A percentile compares a stretch with the other conserved stretches of the same genome.
Conservation (phyloP, 2,329 filamentous ascomycete genomes). For the Cytospora piceicola region DNA sequence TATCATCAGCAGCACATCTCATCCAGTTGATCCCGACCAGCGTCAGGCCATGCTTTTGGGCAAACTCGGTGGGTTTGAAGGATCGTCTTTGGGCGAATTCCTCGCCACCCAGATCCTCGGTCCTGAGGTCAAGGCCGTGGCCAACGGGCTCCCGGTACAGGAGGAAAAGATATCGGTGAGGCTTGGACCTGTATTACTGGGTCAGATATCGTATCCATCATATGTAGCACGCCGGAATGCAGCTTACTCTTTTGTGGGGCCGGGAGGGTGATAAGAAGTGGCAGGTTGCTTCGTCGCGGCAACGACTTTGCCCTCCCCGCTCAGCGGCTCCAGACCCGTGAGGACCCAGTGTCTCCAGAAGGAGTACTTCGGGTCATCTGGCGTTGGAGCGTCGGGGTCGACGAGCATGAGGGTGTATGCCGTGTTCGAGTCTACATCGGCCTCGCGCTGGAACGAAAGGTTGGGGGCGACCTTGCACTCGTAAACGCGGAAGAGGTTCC, state of each 20-base stretch:
- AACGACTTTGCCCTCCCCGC: constrained; percentile 33
- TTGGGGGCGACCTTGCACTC: constrained; percentile 45
- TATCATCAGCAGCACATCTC: constrained; percentile 50
- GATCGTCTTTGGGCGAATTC: constrained; percentile 50
- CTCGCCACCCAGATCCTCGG: constrained; percentile 51
- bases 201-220: neutral
- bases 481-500: constrained; percentile 41
- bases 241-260: constrained; percentile 51
- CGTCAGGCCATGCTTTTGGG: constrained; percentile 42
- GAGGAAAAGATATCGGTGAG: constrained; percentile 52
- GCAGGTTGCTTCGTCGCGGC: constrained; percentile 41
- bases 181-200: constrained; percentile 45
- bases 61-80: constrained; percentile 47
- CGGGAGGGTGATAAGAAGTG: constrained; percentile 50
- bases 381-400: constrained; percentile 59
- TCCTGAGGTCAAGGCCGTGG: constrained; percentile 38
- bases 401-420: constrained; percentile 54
- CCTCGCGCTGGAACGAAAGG: constrained; percentile 43
- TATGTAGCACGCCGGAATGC: neutral
- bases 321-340: constrained; percentile 43
- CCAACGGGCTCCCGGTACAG: constrained; percentile 47
- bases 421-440: constrained; percentile 31
- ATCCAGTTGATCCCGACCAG: constrained; percentile 52
- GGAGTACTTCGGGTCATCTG: constrained; percentile 57
- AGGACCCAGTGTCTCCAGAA: constrained; percentile 61